phyloP scores from a whole-genome alignment of 805 yeast genomes.

The Saturnispora bothae region DNA sequence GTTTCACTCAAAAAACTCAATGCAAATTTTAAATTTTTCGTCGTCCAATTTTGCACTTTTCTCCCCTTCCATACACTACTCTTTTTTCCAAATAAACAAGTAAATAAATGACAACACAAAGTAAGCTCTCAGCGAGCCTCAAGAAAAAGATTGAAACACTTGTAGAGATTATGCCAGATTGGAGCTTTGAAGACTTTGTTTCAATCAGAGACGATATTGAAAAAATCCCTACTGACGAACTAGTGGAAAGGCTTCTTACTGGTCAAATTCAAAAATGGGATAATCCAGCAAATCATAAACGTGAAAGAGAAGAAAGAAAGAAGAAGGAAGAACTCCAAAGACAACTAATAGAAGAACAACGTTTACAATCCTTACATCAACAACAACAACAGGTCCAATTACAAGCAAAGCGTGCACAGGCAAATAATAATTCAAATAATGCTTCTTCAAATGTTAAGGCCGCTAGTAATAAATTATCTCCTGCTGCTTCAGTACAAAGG shows the following conservation, averaged over 20 bases:
- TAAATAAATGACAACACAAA: constrained; percentile 1
- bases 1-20: too few relatives aligned
- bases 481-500: too few relatives aligned
- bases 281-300: constrained; percentile 60
- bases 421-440: constrained; percentile 1
- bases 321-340: constrained; percentile 2
- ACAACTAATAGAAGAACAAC: constrained; percentile 5
- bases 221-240: constrained; percentile 58
- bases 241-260: constrained; percentile 79
- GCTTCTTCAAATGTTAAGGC: too few relatives aligned
- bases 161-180: constrained; percentile 85
- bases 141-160: constrained; percentile 42
- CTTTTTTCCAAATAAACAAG: not conserved
- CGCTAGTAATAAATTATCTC: too few relatives aligned
- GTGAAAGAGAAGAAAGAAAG: constrained; percentile 20
- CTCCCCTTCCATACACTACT: not conserved
- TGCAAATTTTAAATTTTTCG: too few relatives aligned
- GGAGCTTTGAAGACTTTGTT: constrained; percentile 78
- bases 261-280: constrained; percentile 93
- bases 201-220: constrained; percentile 63
- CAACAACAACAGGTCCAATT: constrained; percentile 10
- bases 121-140: constrained; percentile 18
- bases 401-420: constrained; percentile 9
- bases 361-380: not conserved
- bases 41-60: not conserved